Percentiles rank a stretch among this genome's conserved stretches.
Conservation (phyloP, 371 early-diverging fungal genomes). For the Coemansia sp. region DNA sequence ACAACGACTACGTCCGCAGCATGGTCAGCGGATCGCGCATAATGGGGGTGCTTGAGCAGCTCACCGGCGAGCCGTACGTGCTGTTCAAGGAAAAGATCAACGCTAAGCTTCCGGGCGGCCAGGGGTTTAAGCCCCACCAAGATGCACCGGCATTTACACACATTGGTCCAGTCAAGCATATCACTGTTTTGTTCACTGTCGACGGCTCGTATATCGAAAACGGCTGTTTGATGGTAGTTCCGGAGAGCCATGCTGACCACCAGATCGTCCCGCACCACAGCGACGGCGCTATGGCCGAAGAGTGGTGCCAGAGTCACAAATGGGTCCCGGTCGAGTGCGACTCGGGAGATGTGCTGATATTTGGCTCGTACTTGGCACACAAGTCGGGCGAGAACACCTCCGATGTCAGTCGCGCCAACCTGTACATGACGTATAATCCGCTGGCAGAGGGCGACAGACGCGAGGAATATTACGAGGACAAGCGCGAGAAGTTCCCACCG, state of each 20-base stretch:
- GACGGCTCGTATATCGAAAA: slow-evolving; percentile 57
- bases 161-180: slow-evolving; percentile 56
- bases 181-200: slow-evolving; percentile 59
- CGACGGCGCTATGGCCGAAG: slow-evolving; percentile 53
- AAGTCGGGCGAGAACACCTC: slow-evolving; percentile 57
- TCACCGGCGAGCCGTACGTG: slow-evolving; percentile 56
- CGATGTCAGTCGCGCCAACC: slow-evolving; percentile 53
- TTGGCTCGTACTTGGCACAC: slow-evolving; percentile 62
- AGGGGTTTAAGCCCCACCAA: slow-evolving; percentile 60
- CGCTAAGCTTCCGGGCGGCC: slow-evolving; percentile 60
- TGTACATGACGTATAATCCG: slow-evolving; percentile 62
- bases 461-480: slow-evolving; percentile 57
- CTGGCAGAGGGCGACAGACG: slow-evolving; percentile 58
- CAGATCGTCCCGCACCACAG: slow-evolving; percentile 52
- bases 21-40: slow-evolving; percentile 54
- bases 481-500: slow-evolving; percentile 58
- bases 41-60: slow-evolving; percentile 52
- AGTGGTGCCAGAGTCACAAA: slow-evolving; percentile 54
- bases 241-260: slow-evolving; percentile 53
- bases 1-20: slow-evolving; percentile 48
- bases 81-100: slow-evolving; percentile 64
- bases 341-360: slow-evolving; percentile 56
- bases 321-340: slow-evolving; percentile 58
- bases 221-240: slow-evolving; percentile 59
- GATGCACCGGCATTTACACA: slow-evolving; percentile 61